Evolutionary conservation across 2,329 filamentous ascomycete species (phyloP).

Genomic region (Aspergillus amoenus): DNA sequence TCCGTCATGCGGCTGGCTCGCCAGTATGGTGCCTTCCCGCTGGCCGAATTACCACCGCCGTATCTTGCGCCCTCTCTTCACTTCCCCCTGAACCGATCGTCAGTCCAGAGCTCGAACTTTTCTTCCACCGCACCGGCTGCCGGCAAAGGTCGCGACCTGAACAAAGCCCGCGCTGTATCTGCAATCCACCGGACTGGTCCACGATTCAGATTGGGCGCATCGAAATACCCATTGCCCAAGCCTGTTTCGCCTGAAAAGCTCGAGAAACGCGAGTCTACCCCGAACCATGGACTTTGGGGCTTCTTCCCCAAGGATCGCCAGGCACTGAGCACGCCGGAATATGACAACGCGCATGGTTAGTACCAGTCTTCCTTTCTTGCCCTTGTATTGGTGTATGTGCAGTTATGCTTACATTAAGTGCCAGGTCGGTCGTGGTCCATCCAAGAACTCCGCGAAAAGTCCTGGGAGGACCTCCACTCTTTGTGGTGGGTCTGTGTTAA

Average conservation of each 20-base stretch:
- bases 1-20: constrained; percentile 33
- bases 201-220: constrained; percentile 71
- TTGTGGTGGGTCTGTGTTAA: constrained; percentile 94
- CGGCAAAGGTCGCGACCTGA: constrained; percentile 67
- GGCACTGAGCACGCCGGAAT: constrained; percentile 69
- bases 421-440: constrained; percentile 76
- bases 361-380: background rate
- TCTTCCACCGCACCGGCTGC: constrained; percentile 54
- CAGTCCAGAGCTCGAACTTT: constrained; percentile 44
- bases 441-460: constrained; percentile 82
- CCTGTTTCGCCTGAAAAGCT: constrained; percentile 62
- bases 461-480: constrained; percentile 87
- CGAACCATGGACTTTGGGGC: constrained; percentile 83
- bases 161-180: constrained; percentile 77
- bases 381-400: background rate
- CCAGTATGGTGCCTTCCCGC: constrained; percentile 31
- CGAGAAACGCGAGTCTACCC: constrained; percentile 54
- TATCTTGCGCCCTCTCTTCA: constrained; percentile 46
- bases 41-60: constrained; percentile 42
- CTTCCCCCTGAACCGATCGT: constrained; percentile 33
- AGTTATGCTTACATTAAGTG: constrained; percentile 15
- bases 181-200: constrained; percentile 75
- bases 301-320: constrained; percentile 77
- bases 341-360: constrained; percentile 68
- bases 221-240: constrained; percentile 68